Evolutionary conservation across 306 rosid genomes (phyloP).

Genomic region (Acmispon strigosus): DNA sequence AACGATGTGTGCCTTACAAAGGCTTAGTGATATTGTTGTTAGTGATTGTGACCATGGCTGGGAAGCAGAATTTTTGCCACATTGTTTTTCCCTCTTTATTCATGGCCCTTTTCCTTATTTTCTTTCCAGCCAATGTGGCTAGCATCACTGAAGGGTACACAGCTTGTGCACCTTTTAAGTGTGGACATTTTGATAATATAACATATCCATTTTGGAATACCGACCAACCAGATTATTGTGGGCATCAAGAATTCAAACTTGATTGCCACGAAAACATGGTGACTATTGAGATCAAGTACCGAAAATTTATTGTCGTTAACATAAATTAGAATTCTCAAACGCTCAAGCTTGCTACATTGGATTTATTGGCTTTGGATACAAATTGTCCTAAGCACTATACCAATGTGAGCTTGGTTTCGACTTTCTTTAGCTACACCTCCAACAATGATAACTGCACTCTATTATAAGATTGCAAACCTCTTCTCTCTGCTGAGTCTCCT

Average conservation of each 20-base stretch:
- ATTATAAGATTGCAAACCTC: constrained; percentile 4
- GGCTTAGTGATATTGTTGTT: no score
- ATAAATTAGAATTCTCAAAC: background rate
- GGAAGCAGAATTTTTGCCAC: no score
- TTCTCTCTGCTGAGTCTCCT: background rate
- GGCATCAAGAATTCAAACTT: constrained; percentile 20
- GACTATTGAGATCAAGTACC: background rate
- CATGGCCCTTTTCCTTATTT: background rate
- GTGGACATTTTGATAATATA: constrained; percentile 13
- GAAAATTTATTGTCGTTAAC: constrained; percentile 8
- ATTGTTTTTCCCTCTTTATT: background rate
- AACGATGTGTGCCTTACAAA: no score
- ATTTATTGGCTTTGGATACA: background rate
- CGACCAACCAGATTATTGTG: constrained; percentile 16
- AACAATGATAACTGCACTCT: constrained; percentile 1
- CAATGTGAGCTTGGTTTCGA: constrained; percentile 1
- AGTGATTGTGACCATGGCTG: no score
- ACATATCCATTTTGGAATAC: constrained; percentile 33
- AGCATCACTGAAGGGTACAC: background rate
- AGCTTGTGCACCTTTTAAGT: constrained; percentile 14
- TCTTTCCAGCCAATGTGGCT: background rate
- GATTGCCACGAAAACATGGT: constrained; percentile 14
- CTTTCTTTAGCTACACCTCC: constrained; percentile 7
- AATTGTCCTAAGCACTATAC: background rate
- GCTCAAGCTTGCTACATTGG: constrained; percentile 18